Percentiles rank a stretch among this genome's conserved stretches.
Evolutionary conservation across 306 rosid species (phyloP).

Genomic region (Pyrus communis): DNA sequence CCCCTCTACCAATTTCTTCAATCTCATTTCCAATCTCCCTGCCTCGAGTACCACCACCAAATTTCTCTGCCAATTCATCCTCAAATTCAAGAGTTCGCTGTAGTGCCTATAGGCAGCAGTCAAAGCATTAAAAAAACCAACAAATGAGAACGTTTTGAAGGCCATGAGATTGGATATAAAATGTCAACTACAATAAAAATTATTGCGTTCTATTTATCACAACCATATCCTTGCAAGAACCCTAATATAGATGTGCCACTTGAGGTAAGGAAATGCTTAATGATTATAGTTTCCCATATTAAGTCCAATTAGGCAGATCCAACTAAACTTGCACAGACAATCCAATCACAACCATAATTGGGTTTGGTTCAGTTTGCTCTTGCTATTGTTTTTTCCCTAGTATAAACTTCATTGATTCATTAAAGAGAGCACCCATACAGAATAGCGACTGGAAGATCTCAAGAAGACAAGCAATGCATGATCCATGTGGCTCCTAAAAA

Average conservation of each 20-base stretch:
- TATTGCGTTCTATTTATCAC: background rate
- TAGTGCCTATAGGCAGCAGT: constrained; percentile 59
- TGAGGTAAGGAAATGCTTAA: background rate
- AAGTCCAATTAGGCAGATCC: background rate
- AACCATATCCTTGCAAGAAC: background rate
- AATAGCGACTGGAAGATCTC: background rate
- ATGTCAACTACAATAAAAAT: background rate
- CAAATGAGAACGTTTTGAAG: background rate
- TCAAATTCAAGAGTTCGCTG: constrained; percentile 96
- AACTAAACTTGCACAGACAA: background rate
- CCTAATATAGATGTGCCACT: background rate
- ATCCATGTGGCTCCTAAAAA: background rate
- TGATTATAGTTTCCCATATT: background rate
- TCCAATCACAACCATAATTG: background rate
- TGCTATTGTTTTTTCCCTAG: background rate
- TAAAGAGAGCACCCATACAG: background rate
- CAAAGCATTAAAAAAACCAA: constrained; percentile 2
- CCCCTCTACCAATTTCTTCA: constrained; percentile 77
- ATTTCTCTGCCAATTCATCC: constrained; percentile 96
- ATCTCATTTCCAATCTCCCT: constrained; percentile 73
- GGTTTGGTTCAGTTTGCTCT: background rate
- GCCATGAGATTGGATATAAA: background rate
- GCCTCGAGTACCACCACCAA: constrained; percentile 83
- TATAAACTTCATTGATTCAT: background rate
- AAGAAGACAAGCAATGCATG: background rate